Evolutionary conservation across 164 flowering plant genomes (phyloP).

Genomic region (Vitis rupestris): DNA sequence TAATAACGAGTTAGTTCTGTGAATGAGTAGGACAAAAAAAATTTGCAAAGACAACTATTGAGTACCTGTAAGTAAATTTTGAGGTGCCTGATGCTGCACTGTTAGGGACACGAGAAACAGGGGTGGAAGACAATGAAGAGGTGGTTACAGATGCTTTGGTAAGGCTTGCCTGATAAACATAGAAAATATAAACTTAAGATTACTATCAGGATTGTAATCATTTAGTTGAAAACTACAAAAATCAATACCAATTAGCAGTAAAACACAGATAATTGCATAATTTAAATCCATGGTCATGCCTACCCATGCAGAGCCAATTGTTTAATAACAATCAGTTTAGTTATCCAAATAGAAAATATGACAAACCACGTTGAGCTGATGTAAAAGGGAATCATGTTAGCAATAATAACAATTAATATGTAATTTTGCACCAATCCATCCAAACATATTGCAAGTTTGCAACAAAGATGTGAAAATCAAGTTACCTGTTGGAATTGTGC

Average conservation of each 20-base stretch:
- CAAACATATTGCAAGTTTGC: too few relatives aligned
- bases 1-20: slow-evolving; percentile 21
- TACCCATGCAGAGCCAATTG: background rate
- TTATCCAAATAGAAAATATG: background rate
- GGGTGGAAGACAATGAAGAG: slow-evolving; percentile 41
- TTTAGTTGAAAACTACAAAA: background rate
- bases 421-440: background rate
- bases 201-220: too few relatives aligned
- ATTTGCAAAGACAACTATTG: slow-evolving; percentile 1
- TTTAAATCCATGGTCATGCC: background rate
- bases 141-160: slow-evolving; percentile 47
- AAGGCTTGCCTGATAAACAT: slow-evolving; percentile 50
- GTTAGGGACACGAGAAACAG: slow-evolving; percentile 44
- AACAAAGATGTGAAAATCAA: background rate
- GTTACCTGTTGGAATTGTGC: slow-evolving; percentile 67
- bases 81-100: slow-evolving; percentile 54
- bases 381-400: background rate
- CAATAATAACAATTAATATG: background rate
- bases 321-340: background rate
- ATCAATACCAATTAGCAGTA: background rate
- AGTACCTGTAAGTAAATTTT: slow-evolving; percentile 79
- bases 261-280: background rate
- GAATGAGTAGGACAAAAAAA: background rate
- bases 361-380: background rate
- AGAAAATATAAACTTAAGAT: background rate